These are phyloP conservation scores for Laetiporus sulphureus DNA, from an alignment of 1,284 basidiomycete species.

Conservation along the genomic window DNA sequence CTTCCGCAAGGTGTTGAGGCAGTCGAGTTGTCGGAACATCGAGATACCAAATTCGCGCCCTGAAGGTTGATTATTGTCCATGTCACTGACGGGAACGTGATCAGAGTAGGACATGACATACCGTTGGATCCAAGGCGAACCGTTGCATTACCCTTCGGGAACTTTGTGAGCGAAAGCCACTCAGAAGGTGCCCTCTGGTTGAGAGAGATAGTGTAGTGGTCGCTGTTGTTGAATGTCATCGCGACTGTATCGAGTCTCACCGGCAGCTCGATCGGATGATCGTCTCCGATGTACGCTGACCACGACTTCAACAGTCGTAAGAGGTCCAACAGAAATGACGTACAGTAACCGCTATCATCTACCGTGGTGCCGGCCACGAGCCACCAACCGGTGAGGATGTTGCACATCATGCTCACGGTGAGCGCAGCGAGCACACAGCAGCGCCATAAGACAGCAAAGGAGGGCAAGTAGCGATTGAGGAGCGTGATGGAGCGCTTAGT, in stretches of 20 bases:
- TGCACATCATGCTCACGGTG: neutral
- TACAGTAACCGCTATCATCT: neutral
- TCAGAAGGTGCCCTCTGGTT: too few species aligned
- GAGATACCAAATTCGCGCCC: slow-evolving; percentile 20
- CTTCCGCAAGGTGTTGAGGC: slow-evolving; percentile 24
- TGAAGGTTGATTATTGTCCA: too few species aligned
- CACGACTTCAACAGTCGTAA: neutral
- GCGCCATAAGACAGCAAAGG: too few species aligned
- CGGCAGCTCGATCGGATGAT: slow-evolving; percentile 4
- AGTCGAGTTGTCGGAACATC: slow-evolving; percentile 33
- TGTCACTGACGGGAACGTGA: too few species aligned
- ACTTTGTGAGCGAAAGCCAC: slow-evolving; percentile 1
- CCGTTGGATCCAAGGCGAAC: slow-evolving; percentile 23
- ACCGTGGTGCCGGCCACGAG: neutral
- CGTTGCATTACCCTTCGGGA: slow-evolving; percentile 5
- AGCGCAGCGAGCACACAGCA: neutral
- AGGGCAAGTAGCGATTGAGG: too few species aligned
- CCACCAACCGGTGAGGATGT: neutral
- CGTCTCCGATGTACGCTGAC: slow-evolving; percentile 1
- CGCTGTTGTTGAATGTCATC: slow-evolving; percentile 18
- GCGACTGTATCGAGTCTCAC: slow-evolving; percentile 9
- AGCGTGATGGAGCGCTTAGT: too few species aligned
- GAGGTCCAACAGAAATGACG: neutral
- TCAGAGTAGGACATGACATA: too few species aligned
- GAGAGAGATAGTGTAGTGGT: slow-evolving; percentile 13